Evolutionary conservation across 1,139 yeast genomes (phyloP), one percentile per base, ranked within the genome.

Genomic region (Hansenula sp.): DNA sequence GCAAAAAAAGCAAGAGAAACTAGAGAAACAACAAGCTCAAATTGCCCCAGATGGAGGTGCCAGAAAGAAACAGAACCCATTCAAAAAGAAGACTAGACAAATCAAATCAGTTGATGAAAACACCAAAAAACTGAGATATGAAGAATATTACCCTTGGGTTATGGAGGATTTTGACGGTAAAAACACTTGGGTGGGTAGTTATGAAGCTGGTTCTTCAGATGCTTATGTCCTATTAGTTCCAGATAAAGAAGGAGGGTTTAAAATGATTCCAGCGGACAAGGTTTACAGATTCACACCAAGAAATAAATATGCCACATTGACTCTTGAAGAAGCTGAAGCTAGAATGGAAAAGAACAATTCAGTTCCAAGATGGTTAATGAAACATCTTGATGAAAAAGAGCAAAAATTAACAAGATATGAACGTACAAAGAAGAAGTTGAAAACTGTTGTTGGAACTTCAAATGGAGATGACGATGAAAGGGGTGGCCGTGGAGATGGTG

Each of bases 121-220:
- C 11, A 91, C 89, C 49, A 76, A 94, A 49, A 84, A 80, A 59
- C 68, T 93, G 51, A 74, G 98, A 57, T 93, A 91, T 61, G 99
- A 93, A 65, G 99, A 93, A 66, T 89, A 84, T 61, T 91, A 88
- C 57, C 99, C 99, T 0, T 93, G 99, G 99, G 96, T 94, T 17
- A 72, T 94, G 74, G 97, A 91, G 67, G 99, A 94, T 66, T 91
- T 87, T 63, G 96, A 89, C 55, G 96, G 96, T 44, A 76, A 80
- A 49, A 91, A 93, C 62, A 94, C 96, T 0, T 93, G 88, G 84
- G 97, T 91, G 19, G 97, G 99, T 31, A 86, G 85, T 55, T 91
- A 88, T 66, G 99, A 93, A 67, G 99, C 98, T 1, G 96, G 94
- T 11, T 86, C 86, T 51, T 79, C 91, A 10, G 96, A 89, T 54